Evolutionary conservation across 176 grass and related monocot genomes (phyloP).

Genomic region (Paspalum vaginatum): DNA sequence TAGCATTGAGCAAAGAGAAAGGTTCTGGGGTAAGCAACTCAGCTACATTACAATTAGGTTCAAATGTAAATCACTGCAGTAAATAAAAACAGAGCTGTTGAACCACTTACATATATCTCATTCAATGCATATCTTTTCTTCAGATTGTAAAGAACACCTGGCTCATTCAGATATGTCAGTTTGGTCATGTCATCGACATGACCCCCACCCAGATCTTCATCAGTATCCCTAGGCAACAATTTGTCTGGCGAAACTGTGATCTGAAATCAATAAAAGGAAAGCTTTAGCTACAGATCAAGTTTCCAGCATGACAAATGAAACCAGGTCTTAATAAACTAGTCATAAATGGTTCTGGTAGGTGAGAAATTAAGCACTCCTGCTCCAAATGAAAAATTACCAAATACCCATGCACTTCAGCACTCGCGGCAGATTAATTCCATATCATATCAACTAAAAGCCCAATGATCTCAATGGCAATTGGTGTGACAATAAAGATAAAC

Average conservation of each 20-base stretch:
- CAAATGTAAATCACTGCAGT: neutral
- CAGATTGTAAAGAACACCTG: constrained; percentile 95
- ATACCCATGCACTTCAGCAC: neutral
- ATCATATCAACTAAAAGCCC: neutral
- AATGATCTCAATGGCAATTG: neutral
- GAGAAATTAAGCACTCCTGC: constrained; percentile 24
- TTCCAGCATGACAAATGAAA: constrained; percentile 10
- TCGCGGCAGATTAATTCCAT: neutral
- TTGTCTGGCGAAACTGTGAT: constrained; percentile 60
- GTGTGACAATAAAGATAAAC: neutral
- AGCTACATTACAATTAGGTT: constrained; percentile 4
- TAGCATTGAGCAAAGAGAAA: neutral
- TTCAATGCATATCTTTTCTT: constrained; percentile 93
- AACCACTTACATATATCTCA: constrained; percentile 88
- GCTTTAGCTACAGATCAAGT: constrained; percentile 11
- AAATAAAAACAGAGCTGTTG: constrained; percentile 14
- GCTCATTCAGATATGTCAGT: constrained; percentile 93
- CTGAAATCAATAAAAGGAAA: constrained; percentile 41
- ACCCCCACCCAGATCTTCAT: constrained; percentile 88
- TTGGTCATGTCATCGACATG: constrained; percentile 99
- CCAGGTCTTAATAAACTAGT: neutral
- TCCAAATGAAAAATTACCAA: neutral
- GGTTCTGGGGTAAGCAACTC: neutral
- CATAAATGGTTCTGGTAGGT: neutral
- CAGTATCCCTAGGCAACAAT: constrained; percentile 83